Evolutionary conservation across 371 early-diverging fungal genomes (phyloP), one percentile per base, ranked within the genome.

Genomic region (Rhizopus microsporus): DNA sequence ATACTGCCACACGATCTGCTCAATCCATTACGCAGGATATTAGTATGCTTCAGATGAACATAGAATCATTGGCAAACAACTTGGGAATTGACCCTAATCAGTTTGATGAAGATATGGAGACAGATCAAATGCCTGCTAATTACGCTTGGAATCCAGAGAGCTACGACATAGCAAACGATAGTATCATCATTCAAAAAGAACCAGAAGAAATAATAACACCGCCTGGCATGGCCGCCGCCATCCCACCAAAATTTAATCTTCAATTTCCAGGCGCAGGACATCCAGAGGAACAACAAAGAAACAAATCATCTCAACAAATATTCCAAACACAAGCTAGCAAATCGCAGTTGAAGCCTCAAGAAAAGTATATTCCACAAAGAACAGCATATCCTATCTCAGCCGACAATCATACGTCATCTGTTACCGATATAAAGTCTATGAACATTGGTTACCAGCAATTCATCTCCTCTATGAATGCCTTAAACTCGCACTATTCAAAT

Each of bases 21-120:
- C 60, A 66, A 43, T 64, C 62, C 0, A 74, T 74, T 17, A 57
- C 69, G 8, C 39, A 66, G 16, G 69, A 74, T 13, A 71, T 74
- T 35, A 58, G 69, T 17, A 42, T 52, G 9, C 57, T 74, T 15
- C 69, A 74, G 54, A 34, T 40, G 9, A 64, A 65, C 40, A 66
- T 74, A 5, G 71, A 74, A 51, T 44, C 62, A 5, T 39, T 74
- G 37, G 75, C 71, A 7, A 44, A 48, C 44, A 51, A 63, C 29
- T 51, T 71, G 23, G 72, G 72, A n/a, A 58, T 72, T n/a, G 57
- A 66, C 15, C 48, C 69, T 3, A 44, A 45, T 23, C 67, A 63
- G n/a, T 33, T 47, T 7, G 42, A 43, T 31, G 44, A 38, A 31
- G 52, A 60, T 32, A 23, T 57, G 29, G 54, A 57, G 8, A 15